Evolutionary conservation across 345 rosid genomes (phyloP), one percentile per base, ranked within the genome.

Genomic region (Nasturtium officinale): DNA sequence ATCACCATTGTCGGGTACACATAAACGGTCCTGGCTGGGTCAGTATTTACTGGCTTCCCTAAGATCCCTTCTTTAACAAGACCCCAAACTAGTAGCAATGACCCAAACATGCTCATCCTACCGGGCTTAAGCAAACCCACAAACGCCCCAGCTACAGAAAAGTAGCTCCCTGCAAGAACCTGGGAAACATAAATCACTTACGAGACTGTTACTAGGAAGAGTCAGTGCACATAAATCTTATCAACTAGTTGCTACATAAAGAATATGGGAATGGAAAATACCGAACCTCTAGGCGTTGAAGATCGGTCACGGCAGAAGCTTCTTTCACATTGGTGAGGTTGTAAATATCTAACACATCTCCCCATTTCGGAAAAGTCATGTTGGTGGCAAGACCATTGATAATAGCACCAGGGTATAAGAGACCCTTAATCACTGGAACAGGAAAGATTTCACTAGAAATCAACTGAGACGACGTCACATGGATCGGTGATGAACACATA

Each of bases 141-240:
- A 46, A 91, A 79, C 13, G 96, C 91, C 65, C 97, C 96, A 28
- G 97, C 96, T 65, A 94, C 96, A 67, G 86, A 79, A 67, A 91
- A 94, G 81, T 94, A 89, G 81, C 97, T 94, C 79, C 98, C 93
- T 0, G 95, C 95, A 52, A 91, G 96, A 77, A 94, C 92, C 98
- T 94, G 89, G 10, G 52, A 25, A 52, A 52, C n/a, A 45, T 9
- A 65, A 25, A 23, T 42, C 47, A 71, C 23, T 63, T 8, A 15
- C 37, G 60, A 63, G 59, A 17, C 61, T 16, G 1, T 12, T 6
- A 20, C 1, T 2, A 3, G 6, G 3, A 26, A 8, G 33, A 33
- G 28, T 4, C 35, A 25, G 51, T 5, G 17, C n/a, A 50, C 48
- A 15, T 52, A 21, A 67, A 16, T 67, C 10, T 13, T 13, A 56